phyloP scores from a whole-genome alignment of 768 basidiomycete genomes.

The Trichaptum fuscoviolaceum region DNA sequence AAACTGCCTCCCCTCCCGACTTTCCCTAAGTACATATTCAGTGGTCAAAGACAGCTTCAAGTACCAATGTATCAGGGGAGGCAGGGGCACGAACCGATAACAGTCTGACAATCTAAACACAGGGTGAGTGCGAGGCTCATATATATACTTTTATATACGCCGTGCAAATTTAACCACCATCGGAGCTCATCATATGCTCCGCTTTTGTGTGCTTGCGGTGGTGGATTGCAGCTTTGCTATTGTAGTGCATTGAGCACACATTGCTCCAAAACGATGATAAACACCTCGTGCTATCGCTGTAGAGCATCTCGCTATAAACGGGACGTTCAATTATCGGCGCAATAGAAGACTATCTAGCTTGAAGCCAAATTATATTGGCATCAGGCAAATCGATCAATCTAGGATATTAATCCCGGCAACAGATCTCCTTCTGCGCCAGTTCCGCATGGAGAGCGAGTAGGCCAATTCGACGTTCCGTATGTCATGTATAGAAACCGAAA shows the following conservation, averaged over 20 bases:
- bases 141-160: neutral
- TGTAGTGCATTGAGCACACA: neutral
- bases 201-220: neutral
- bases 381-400: constrained; percentile 1
- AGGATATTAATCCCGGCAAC: neutral
- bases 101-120: neutral
- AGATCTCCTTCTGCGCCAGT: neutral
- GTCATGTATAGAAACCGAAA: too few relatives aligned
- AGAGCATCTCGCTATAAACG: neutral
- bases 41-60: neutral
- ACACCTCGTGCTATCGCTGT: neutral
- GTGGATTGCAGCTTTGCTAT: neutral
- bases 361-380: neutral
- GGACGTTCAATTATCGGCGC: neutral
- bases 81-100: neutral
- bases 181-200: neutral
- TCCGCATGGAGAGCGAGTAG: neutral
- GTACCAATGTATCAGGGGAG: neutral
- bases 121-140: neutral
- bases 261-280: neutral
- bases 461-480: neutral
- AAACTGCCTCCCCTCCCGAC: neutral
- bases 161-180: neutral
- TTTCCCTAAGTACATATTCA: neutral
- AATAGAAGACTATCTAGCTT: neutral